Evolutionary conservation across 1,284 basidiomycete species (phyloP).

Genomic region (Pseudozyma pruni): DNA sequence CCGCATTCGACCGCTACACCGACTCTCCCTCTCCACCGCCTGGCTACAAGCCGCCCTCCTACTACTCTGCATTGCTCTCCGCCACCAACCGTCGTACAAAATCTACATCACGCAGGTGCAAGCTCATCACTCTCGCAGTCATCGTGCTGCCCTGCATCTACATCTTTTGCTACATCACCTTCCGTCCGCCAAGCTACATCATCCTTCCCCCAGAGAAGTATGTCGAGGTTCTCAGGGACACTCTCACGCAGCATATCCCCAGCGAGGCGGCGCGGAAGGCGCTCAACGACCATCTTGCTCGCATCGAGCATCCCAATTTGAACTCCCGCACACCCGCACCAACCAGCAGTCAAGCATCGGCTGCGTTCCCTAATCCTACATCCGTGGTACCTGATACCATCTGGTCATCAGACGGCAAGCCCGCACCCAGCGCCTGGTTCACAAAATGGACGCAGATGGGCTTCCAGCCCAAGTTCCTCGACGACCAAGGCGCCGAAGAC

Average conservation of each 20-base stretch:
- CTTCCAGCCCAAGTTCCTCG: constrained; percentile 48
- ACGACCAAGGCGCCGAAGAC: constrained; percentile 40
- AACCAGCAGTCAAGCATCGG: not conserved
- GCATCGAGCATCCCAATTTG: constrained; percentile 19
- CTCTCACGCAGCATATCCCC: constrained; percentile 38
- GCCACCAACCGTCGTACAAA: constrained; percentile 26
- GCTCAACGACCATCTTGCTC: constrained; percentile 26
- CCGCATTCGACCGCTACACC: constrained; percentile 13
- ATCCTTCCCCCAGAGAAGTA: constrained; percentile 41
- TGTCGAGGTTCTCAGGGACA: constrained; percentile 27
- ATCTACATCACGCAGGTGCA: constrained; percentile 33
- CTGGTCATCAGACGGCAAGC: constrained; percentile 49
- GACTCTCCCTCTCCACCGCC: constrained; percentile 28
- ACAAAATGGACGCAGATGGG: constrained; percentile 44
- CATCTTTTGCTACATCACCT: constrained; percentile 36
- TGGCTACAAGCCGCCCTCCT: constrained; percentile 37
- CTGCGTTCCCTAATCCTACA: constrained; percentile 2
- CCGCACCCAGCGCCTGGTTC: constrained; percentile 33
- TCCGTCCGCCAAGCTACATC: constrained; percentile 46
- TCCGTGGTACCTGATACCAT: constrained; percentile 37
- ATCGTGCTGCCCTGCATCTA: constrained; percentile 28
- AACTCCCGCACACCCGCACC: not conserved
- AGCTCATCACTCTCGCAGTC: constrained; percentile 18
- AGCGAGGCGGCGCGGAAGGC: constrained; percentile 20
- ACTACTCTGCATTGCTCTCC: constrained; percentile 29